Conservation (phyloP, 805 yeast species). For the Kodamaea fukazawae region DNA sequence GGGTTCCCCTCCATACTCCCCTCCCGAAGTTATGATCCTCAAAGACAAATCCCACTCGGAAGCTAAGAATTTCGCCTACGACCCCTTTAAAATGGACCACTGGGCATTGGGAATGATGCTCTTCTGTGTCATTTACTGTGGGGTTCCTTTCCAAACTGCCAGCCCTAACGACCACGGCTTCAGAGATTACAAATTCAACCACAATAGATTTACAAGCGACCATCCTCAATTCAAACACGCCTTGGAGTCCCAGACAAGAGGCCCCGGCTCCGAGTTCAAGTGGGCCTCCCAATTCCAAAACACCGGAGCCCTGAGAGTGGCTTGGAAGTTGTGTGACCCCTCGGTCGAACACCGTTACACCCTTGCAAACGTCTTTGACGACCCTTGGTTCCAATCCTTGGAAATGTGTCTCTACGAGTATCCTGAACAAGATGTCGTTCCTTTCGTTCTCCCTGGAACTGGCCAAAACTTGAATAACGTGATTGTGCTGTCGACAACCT, state of each 20-base stretch:
- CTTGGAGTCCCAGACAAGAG: slow-evolving; percentile 38
- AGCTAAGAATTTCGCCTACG: slow-evolving; percentile 44
- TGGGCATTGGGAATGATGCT: slow-evolving; percentile 74
- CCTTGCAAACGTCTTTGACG: slow-evolving; percentile 51
- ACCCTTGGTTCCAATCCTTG: slow-evolving; percentile 60
- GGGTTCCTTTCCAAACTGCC: slow-evolving; percentile 60
- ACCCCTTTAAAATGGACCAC: slow-evolving; percentile 66
- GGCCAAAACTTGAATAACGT: slow-evolving; percentile 15
- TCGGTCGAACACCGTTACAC: slow-evolving; percentile 51
- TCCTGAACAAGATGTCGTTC: slow-evolving; percentile 37
- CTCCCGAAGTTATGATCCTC: slow-evolving; percentile 69
- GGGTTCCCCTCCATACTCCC: slow-evolving; percentile 79
- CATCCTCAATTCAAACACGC: slow-evolving; percentile 50
- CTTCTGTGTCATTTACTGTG: slow-evolving; percentile 56
- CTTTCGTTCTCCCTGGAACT: slow-evolving; percentile 29
- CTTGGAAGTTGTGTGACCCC: slow-evolving; percentile 76
- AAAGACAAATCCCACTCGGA: slow-evolving; percentile 34
- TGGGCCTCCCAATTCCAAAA: slow-evolving; percentile 62
- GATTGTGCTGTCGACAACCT: neutral
- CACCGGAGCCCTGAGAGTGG: slow-evolving; percentile 61
- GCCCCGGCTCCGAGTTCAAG: slow-evolving; percentile 72
- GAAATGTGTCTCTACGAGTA: slow-evolving; percentile 61
- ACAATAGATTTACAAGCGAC: slow-evolving; percentile 37
- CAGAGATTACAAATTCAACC: slow-evolving; percentile 54
- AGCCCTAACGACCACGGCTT: slow-evolving; percentile 46